These are phyloP conservation scores for Tricholoma hemisulphureum DNA, from an alignment of 768 basidiomycete genomes.

Conservation along the genomic window DNA sequence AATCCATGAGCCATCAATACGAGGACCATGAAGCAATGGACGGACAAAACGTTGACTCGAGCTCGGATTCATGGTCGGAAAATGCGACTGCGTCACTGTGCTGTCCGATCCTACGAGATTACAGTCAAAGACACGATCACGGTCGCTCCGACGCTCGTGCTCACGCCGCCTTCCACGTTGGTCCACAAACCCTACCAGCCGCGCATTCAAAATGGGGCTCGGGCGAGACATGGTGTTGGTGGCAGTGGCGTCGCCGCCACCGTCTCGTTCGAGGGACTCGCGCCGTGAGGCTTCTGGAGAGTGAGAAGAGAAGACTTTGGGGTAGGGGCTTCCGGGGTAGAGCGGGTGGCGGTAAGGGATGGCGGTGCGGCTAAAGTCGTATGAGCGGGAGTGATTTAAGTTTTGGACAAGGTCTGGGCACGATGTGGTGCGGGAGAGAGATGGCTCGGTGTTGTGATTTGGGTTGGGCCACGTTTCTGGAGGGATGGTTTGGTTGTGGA, in stretches of 20 bases:
- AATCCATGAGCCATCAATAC: not conserved
- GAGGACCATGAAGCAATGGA: too few relatives aligned
- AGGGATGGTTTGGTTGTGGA: slow-evolving; percentile 16
- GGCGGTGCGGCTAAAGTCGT: not conserved
- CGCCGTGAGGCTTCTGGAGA: slow-evolving; percentile 13
- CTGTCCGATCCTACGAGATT: not conserved
- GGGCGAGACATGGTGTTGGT: not conserved
- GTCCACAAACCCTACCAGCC: slow-evolving; percentile 12
- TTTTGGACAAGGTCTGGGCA: slow-evolving; percentile 7
- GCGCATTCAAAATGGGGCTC: slow-evolving; percentile 20
- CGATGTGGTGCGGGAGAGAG: slow-evolving; percentile 12
- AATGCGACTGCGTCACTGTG: not conserved
- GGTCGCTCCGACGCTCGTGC: not conserved
- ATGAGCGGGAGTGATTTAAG: not conserved
- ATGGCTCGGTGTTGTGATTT: not conserved
- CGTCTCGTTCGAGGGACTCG: slow-evolving; percentile 10
- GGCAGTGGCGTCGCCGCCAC: not conserved
- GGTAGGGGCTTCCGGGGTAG: not conserved
- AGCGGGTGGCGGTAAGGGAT: not conserved
- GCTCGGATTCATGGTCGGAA: not conserved
- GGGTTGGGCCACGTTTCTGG: not conserved
- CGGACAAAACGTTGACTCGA: not conserved
- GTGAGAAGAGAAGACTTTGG: not conserved
- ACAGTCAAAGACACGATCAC: not conserved
- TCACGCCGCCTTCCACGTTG: not conserved